Evolutionary conservation across 2,329 filamentous ascomycete species (phyloP), one percentile per base, ranked within the genome.

Genomic region (Talaromyces sp.): DNA sequence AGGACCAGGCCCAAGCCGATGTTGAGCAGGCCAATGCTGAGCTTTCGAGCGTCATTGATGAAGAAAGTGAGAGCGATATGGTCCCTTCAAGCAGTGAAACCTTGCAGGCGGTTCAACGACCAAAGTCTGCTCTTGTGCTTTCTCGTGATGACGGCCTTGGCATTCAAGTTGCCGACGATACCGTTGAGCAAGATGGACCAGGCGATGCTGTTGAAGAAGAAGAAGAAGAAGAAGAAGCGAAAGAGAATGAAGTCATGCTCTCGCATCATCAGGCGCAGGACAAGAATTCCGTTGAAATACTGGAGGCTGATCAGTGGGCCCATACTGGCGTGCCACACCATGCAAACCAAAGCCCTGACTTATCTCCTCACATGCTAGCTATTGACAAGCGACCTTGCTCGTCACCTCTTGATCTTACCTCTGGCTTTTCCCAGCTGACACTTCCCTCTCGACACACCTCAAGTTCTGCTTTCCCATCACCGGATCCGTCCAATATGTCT

Each of bases 381-480:
- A 65, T 75, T 65, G 77, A 79, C 45, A 80, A 78, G 62, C 76
- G 77, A 16, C 77, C 79, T 43, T 70, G 72, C n/a, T 79, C 79
- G 33, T 80, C 79, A 11, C 77, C 80, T 5, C 70, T 79, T 33
- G 76, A 80, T 54, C 73, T 81, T 35, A 66, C 50, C 19, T 75
- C 75, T 54, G 74, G 70, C 52, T 74, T 78, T n/a, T 75, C 80
- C 31, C 76, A 74, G 33, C 74, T 80, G 47, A 75, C 76, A 22
- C 76, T 80, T 5, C 77, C 75, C 16, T 73, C 78, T 27, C 73
- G 74, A 5, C 71, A 74, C 39, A 76, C 76, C 11, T 74, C 75
- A 8, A 78, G 78, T 63, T 80, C 79, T 9, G 75, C 78, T 10
- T 80, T 81, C 57, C 80, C 81, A 2, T 83, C 80, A 45, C 81